These are phyloP conservation scores for Epithemia pelagica DNA, from an alignment of 108 stramenopile species.

Conservation along the genomic window DNA sequence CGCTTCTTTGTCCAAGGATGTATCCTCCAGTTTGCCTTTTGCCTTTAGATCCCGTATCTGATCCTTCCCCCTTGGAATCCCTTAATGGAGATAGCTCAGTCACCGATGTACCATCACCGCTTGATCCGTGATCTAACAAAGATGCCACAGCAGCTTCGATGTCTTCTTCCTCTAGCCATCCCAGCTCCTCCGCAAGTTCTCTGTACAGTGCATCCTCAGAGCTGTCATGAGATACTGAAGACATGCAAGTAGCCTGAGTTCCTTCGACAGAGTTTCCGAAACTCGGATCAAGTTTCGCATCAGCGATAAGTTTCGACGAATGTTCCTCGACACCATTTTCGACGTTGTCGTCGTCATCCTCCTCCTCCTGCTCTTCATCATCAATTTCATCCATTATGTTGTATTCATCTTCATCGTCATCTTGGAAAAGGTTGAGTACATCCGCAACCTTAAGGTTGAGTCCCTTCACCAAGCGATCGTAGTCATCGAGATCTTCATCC, in stretches of 20 bases:
- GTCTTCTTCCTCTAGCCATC: constrained; percentile 73
- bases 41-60: neutral
- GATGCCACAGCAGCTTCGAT: constrained; percentile 76
- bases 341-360: constrained; percentile 13
- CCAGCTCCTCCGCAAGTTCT: constrained; percentile 61
- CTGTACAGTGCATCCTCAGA: constrained; percentile 18
- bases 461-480: constrained; percentile 21
- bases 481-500: constrained; percentile 21
- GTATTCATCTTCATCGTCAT: constrained; percentile 25
- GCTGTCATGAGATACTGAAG: constrained; percentile 9
- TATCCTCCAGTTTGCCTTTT: neutral
- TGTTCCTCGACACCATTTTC: neutral
- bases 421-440: constrained; percentile 12
- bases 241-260: neutral
- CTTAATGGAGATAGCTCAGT: constrained; percentile 1
- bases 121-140: constrained; percentile 11
- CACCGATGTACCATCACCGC: neutral
- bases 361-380: constrained; percentile 15
- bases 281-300: neutral
- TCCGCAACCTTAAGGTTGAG: constrained; percentile 1
- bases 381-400: constrained; percentile 33
- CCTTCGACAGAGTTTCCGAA: neutral
- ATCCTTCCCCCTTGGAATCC: constrained; percentile 2
- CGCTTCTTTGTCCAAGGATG: neutral
- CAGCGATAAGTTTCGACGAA: neutral